phyloP scores from a whole-genome alignment of 2,329 filamentous ascomycete genomes.

The Fusarium aywerte region DNA sequence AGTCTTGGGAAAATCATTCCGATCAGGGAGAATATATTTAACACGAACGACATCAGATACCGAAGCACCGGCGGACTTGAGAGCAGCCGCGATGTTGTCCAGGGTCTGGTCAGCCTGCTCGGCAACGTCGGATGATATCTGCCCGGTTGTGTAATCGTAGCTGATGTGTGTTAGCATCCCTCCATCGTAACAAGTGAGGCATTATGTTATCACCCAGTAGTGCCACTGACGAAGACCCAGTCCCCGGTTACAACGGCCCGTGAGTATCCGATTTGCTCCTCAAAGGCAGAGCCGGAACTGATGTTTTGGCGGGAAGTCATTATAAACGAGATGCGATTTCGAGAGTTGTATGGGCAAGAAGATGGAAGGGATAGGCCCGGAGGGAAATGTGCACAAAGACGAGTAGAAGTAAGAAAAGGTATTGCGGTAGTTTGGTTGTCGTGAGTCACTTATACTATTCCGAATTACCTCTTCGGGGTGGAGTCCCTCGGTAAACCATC shows the following conservation, averaged over 20 bases:
- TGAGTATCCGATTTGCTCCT: conserved; percentile 65
- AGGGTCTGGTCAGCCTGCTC: conserved; percentile 63
- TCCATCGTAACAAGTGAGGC: not conserved
- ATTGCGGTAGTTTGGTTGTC: not conserved
- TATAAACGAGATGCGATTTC: not conserved
- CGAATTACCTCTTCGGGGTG: not conserved
- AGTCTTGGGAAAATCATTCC: conserved; percentile 58
- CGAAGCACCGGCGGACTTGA: conserved; percentile 56
- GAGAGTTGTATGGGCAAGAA: not conserved
- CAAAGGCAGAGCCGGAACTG: conserved; percentile 63
- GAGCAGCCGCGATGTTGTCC: conserved; percentile 58
- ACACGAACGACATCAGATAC: conserved; percentile 63
- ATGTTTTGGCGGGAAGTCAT: conserved; percentile 55
- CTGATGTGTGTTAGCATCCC: conserved; percentile 45
- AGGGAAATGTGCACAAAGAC: not conserved
- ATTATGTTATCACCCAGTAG: conserved; percentile 57
- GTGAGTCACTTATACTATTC: conserved; percentile 32
- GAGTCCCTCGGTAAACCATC: not conserved
- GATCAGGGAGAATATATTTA: conserved; percentile 62
- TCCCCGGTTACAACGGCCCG: conserved; percentile 63
- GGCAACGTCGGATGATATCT: conserved; percentile 57
- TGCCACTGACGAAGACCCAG: conserved; percentile 65
- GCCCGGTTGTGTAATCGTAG: conserved; percentile 62
- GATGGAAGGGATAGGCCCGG: not conserved
- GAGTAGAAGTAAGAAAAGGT: not conserved